These are phyloP conservation scores for Talaromyces ruber DNA, from an alignment of 495 filamentous ascomycete genomes.

Conservation along the genomic window DNA sequence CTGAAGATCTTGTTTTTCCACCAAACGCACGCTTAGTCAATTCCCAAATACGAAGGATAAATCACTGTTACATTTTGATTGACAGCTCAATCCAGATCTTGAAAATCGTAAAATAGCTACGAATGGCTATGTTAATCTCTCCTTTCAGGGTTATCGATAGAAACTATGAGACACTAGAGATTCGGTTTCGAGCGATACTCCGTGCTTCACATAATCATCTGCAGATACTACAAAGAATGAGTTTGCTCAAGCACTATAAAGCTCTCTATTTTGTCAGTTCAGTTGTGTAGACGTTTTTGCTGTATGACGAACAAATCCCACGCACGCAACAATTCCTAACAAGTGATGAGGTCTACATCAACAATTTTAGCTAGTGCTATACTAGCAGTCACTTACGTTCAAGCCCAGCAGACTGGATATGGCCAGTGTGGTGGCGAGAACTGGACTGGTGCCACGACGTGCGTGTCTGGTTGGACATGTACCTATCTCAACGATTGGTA, in stretches of 20 bases:
- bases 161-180: not conserved
- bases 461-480: constrained; percentile 36
- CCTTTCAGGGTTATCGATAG: not conserved
- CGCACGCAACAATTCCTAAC: not conserved
- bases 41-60: not conserved
- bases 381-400: not conserved
- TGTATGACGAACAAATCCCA: not conserved
- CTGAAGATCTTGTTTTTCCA: not conserved
- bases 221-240: not conserved
- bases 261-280: not conserved
- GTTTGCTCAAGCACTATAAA: not conserved
- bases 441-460: constrained; percentile 38
- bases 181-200: not conserved
- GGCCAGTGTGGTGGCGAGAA: constrained; percentile 42
- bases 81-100: not conserved
- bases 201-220: not conserved
- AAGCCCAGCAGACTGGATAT: constrained; percentile 1
- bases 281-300: not conserved
- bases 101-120: not conserved
- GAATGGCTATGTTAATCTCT: not conserved
- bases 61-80: not conserved
- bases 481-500: constrained; percentile 39
- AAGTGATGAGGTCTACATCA: not conserved
- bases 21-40: not conserved
- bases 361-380: not conserved